Evolutionary conservation across 2,329 filamentous ascomycete genomes (phyloP).

Genomic region (Camptophora hylomeconis): DNA sequence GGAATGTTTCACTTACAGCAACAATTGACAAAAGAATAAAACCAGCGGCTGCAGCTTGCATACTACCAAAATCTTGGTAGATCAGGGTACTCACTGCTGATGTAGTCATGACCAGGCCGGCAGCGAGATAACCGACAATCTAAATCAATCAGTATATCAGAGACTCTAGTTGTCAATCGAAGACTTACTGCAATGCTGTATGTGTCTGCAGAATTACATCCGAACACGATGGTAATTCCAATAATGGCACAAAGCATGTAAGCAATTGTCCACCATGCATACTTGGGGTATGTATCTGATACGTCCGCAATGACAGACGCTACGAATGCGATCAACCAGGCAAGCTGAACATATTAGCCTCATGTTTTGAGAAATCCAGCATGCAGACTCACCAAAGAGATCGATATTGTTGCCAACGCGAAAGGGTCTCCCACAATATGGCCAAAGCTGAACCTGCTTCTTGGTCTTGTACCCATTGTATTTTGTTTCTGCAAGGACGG

Average conservation of each 20-base stretch:
- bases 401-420: conserved; percentile 85
- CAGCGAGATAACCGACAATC: conserved; percentile 74
- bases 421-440: conserved; percentile 96
- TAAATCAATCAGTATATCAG: conserved; percentile 24
- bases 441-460: conserved; percentile 51
- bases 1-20: conserved; percentile 47
- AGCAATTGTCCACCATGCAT: conserved; percentile 81
- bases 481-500: conserved; percentile 60
- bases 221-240: conserved; percentile 70
- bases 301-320: conserved; percentile 62
- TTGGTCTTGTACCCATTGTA: conserved; percentile 33
- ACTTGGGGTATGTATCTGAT: conserved; percentile 58
- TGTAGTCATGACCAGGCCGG: conserved; percentile 71
- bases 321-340: conserved; percentile 89
- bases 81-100: conserved; percentile 78
- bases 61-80: conserved; percentile 58
- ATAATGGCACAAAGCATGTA: conserved; percentile 75
- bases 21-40: conserved; percentile 93
- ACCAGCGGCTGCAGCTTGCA: conserved; percentile 79
- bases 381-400: conserved; percentile 71
- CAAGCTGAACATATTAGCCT: conserved; percentile 52
- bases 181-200: conserved; percentile 70
- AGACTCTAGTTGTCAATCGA: background rate
- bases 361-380: too few relatives aligned
- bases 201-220: conserved; percentile 68